These are phyloP conservation scores for Orychophragmus violaceus DNA, from an alignment of 345 rosid species.

Conservation along the genomic window DNA sequence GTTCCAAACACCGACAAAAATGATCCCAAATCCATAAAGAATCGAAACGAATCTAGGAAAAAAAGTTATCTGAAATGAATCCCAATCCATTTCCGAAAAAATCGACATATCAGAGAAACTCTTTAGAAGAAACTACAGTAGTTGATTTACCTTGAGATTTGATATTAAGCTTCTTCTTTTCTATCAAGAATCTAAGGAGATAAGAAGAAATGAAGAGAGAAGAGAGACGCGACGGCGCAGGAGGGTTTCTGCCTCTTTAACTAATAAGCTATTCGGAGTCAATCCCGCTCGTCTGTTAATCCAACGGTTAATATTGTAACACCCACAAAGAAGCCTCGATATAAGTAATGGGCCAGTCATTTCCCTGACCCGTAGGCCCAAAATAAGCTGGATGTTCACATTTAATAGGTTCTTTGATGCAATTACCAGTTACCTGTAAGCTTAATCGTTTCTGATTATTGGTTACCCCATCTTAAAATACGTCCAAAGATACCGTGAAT, in stretches of 20 bases:
- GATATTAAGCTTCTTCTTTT: conserved; percentile 9
- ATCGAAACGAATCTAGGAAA: neutral
- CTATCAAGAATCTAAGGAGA: conserved; percentile 14
- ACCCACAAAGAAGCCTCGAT: neutral
- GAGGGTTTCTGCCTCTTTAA: conserved; percentile 23
- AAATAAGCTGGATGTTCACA: neutral
- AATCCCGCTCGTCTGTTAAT: neutral
- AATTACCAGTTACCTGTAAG: neutral
- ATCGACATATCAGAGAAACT: neutral
- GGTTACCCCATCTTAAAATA: too few species aligned
- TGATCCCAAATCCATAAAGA: neutral
- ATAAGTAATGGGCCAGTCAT: neutral
- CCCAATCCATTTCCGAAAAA: neutral
- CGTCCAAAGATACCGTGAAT: conserved; percentile 70
- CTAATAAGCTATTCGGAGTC: conserved; percentile 13
- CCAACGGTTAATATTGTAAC: neutral
- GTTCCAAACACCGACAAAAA: neutral
- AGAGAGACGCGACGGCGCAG: conserved; percentile 27
- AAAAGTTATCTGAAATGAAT: neutral
- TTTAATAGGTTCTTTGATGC: neutral
- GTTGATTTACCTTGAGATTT: conserved; percentile 27
- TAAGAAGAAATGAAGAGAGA: neutral
- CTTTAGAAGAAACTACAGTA: neutral
- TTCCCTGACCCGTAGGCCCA: neutral
- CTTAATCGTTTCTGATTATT: neutral